Conservation (phyloP, 1,284 basidiomycete genomes). For the Fomitopsis schrenkii region DNA sequence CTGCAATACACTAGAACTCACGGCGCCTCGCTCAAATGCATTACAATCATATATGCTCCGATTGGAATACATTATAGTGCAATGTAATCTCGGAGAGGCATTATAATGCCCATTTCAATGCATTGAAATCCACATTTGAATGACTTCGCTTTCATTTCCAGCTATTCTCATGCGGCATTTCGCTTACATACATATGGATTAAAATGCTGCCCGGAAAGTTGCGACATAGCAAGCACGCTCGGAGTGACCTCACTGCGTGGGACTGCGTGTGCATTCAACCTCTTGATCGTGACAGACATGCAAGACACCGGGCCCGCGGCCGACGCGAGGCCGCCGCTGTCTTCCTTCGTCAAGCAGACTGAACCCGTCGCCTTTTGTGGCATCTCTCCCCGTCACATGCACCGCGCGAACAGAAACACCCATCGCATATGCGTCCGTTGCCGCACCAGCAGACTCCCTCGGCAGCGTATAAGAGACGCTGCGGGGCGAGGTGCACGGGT, state of each 20-base stretch:
- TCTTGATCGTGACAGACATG: neutral
- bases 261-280: neutral
- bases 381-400: slow-evolving; percentile 5
- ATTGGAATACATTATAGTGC: too few relatives aligned
- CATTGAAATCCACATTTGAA: too few relatives aligned
- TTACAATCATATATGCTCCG: too few relatives aligned
- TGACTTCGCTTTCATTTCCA: too few relatives aligned
- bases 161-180: too few relatives aligned
- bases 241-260: neutral
- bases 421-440: neutral
- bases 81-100: too few relatives aligned
- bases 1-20: too few relatives aligned
- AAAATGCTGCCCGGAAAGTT: too few relatives aligned
- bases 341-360: neutral
- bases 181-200: too few relatives aligned
- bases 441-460: neutral
- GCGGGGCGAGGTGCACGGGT: neutral
- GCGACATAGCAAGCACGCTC: neutral
- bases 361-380: slow-evolving; percentile 6
- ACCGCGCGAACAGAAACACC: slow-evolving; percentile 1
- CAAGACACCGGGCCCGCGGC: neutral
- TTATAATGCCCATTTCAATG: too few relatives aligned
- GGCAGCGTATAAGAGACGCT: neutral
- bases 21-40: too few relatives aligned
- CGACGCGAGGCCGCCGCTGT: neutral